A percentile compares a stretch with the other conserved stretches of the same genome.
Conservation (phyloP, 1,139 yeast species). For the Keqinozyma sinolaborantium region DNA sequence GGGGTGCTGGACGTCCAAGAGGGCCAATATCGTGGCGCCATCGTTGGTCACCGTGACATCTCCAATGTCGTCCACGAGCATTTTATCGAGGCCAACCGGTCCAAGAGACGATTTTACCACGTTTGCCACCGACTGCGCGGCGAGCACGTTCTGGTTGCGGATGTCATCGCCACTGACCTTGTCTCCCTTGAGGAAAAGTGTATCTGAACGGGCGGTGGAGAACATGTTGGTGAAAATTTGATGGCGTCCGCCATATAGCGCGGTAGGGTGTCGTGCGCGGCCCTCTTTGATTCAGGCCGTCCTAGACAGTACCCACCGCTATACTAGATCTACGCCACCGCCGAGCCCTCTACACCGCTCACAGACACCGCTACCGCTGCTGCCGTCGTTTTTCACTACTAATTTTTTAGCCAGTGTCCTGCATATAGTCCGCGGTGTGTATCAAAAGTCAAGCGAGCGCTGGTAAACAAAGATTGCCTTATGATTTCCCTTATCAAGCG, state of each 20-base stretch:
- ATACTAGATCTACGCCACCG: no score
- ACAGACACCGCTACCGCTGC: no score
- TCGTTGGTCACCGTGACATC: conserved; percentile 98
- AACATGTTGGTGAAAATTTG: conserved; percentile 22
- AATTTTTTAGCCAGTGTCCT: no score
- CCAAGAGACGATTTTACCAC: conserved; percentile 96
- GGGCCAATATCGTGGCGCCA: conserved; percentile 91
- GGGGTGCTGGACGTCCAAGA: conserved; percentile 97
- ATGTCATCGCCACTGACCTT: conserved; percentile 95
- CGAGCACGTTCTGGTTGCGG: conserved; percentile 92
- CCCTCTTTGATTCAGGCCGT: no score
- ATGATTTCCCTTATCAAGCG: no score
- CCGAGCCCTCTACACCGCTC: no score
- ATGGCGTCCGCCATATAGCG: background rate
- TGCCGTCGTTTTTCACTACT: no score
- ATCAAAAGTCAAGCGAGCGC: no score
- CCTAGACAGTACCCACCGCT: no score
- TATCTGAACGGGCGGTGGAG: conserved; percentile 79
- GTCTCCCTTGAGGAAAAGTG: conserved; percentile 92
- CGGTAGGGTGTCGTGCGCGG: no score
- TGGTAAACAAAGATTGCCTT: no score
- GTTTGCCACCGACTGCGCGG: conserved; percentile 95
- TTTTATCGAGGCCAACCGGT: conserved; percentile 97
- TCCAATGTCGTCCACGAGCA: conserved; percentile 98
- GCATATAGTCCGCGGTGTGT: no score